These are phyloP conservation scores for Phytophthora europaea DNA, from an alignment of 352 stramenopile genomes.

Conservation along the genomic window DNA sequence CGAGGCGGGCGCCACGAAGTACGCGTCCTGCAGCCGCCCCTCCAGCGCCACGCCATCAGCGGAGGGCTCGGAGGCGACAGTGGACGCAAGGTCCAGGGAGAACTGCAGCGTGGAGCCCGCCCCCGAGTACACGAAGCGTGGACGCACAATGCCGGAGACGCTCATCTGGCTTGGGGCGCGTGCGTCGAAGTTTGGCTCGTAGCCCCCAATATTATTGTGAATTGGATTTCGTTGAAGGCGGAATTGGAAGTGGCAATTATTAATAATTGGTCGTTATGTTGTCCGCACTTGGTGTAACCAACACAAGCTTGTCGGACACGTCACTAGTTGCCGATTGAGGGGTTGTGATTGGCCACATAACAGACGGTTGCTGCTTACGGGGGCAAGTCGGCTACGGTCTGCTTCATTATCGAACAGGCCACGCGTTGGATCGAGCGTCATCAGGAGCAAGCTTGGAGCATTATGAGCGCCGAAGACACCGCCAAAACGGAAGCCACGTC, in stretches of 20 bases:
- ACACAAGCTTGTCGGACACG: conserved; percentile 33
- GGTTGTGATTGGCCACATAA: conserved; percentile 6
- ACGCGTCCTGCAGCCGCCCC: conserved; percentile 52
- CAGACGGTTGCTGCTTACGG: conserved; percentile 42
- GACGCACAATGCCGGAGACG: conserved; percentile 44
- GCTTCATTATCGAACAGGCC: conserved; percentile 44
- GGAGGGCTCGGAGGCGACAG: conserved; percentile 7
- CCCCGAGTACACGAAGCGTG: conserved; percentile 59
- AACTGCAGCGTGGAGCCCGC: conserved; percentile 64
- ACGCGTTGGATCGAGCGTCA: conserved; percentile 34
- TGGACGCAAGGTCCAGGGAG: conserved; percentile 31
- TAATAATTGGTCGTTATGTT: neutral
- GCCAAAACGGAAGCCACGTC: conserved; percentile 28
- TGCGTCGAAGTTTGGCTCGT: conserved; percentile 8
- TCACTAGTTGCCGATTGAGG: conserved; percentile 57
- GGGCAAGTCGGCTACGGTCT: neutral
- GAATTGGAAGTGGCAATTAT: neutral
- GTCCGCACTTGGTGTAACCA: neutral
- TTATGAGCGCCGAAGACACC: conserved; percentile 39
- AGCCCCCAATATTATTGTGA: conserved; percentile 12
- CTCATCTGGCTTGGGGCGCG: conserved; percentile 29
- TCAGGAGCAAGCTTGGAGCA: conserved; percentile 12
- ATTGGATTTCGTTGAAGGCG: neutral
- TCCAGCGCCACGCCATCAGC: conserved; percentile 1
- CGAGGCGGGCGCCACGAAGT: conserved; percentile 76